Evolutionary conservation across 208 protist species (phyloP), one percentile per base, ranked within the genome.

Genomic region (Endotrypanum monterogeii): DNA sequence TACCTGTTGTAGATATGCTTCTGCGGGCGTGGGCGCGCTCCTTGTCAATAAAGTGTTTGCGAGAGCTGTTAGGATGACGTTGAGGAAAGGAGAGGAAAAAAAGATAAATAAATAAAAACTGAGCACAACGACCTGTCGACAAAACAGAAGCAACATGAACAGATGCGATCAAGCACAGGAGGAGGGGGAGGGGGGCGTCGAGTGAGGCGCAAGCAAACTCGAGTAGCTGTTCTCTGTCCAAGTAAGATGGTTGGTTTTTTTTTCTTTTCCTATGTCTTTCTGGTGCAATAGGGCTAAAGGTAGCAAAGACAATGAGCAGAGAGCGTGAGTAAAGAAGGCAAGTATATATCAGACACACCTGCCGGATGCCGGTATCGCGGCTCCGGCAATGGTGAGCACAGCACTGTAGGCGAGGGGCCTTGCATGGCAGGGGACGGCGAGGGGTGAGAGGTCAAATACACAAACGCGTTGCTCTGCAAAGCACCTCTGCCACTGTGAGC

Each of bases 261-360:
- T 44, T 67, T 44, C n/a, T 50, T 50, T 7, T 14, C 39, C 14
- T 51, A 6, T 67, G 35, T 18, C 14, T 61, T 11, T 60, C 32
- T 51, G 37, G 55, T 4, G 32, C 37, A 11, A 46, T 1, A 35
- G 3, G 0, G 35, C 35, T 62, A 44, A 41, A 50, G 37, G 55
- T 62, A 54, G 62, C 62, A 67, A 41, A 67, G 62, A n/a, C 41
- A 39, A 16, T 37, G 41, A 54, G 62, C 62, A 54, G 62, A 51
- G 39, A 67, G 62, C 28, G 62, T 28, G 41, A 51, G 44, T 8
- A 67, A 25, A 51, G 62, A 67, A 14, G 62, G 44, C n/a, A 44
- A 14, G 5, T 23, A 54, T 41, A 23, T 18, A 12, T 51, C 41
- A 52, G 1, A 18, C 25, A 44, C 25, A 25, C 16, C 20, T 35